Conservation (phyloP, 108 stramenopile species). For the Pseudonitzschia pungens region DNA sequence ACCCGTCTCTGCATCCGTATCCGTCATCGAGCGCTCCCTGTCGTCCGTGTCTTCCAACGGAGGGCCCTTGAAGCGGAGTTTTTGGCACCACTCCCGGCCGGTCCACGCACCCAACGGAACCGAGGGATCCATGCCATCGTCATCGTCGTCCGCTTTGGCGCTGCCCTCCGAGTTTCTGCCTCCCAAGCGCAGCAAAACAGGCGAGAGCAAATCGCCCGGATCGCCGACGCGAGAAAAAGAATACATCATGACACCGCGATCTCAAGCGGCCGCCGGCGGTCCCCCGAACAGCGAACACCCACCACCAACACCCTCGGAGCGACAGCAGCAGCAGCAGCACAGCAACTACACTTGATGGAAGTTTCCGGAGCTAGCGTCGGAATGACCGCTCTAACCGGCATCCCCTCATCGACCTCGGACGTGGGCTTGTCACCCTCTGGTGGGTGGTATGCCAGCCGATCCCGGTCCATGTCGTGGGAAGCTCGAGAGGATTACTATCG, state of each 20-base stretch:
- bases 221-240: conserved; percentile 12
- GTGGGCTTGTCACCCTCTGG: conserved; percentile 1
- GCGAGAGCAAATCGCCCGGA: conserved; percentile 9
- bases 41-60: conserved; percentile 10
- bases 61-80: conserved; percentile 42
- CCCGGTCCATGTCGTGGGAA: conserved; percentile 39
- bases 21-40: conserved; percentile 6
- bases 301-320: conserved; percentile 2
- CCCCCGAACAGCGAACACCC: neutral
- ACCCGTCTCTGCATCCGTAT: neutral
- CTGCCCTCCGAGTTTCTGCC: conserved; percentile 44
- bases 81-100: conserved; percentile 48
- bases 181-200: conserved; percentile 40
- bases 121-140: conserved; percentile 13
- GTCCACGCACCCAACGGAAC: neutral
- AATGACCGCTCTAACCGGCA: neutral
- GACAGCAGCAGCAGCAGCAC: conserved; percentile 18
- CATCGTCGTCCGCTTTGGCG: neutral
- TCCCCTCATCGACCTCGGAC: neutral
- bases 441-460: conserved; percentile 24
- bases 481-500: conserved; percentile 27
- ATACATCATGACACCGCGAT: conserved; percentile 25
- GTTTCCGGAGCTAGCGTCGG: neutral
- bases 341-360: conserved; percentile 7
- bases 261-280: neutral